Evolutionary conservation across 768 basidiomycete genomes (phyloP).

Genomic region (Lepiota brunneoincarnata): DNA sequence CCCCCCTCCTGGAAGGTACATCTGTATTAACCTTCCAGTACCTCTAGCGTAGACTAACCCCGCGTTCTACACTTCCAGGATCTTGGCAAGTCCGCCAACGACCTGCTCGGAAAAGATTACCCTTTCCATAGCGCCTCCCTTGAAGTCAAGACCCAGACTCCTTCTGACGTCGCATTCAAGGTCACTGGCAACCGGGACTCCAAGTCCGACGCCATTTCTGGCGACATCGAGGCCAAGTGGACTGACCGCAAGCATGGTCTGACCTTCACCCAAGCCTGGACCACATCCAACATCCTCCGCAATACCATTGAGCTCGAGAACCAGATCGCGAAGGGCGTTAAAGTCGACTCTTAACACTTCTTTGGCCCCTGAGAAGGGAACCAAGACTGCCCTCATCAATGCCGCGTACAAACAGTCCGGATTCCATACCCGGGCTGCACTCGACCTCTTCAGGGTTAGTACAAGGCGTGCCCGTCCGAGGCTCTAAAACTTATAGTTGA

Average conservation of each 20-base stretch:
- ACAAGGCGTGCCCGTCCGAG: slow-evolving; percentile 11
- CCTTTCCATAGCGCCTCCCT: slow-evolving; percentile 69
- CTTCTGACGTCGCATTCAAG: slow-evolving; percentile 91
- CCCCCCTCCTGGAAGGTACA: slow-evolving; percentile 95
- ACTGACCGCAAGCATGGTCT: slow-evolving; percentile 89
- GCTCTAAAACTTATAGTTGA: not conserved
- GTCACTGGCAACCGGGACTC: slow-evolving; percentile 81
- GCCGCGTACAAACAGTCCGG: slow-evolving; percentile 95
- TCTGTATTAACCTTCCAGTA: slow-evolving; percentile 2
- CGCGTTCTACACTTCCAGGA: slow-evolving; percentile 49
- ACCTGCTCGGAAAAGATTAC: slow-evolving; percentile 93
- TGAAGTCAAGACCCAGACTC: slow-evolving; percentile 87
- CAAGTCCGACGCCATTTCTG: slow-evolving; percentile 69
- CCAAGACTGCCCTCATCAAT: slow-evolving; percentile 81
- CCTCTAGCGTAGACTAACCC: not conserved
- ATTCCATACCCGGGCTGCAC: slow-evolving; percentile 84
- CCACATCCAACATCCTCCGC: slow-evolving; percentile 89
- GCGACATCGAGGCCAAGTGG: slow-evolving; percentile 97
- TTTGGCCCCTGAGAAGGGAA: slow-evolving; percentile 82
- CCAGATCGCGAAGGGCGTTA: slow-evolving; percentile 95
- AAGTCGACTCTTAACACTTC: slow-evolving; percentile 86
- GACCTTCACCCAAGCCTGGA: slow-evolving; percentile 94
- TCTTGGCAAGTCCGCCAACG: slow-evolving; percentile 96
- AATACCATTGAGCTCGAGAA: slow-evolving; percentile 94
- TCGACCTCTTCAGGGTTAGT: slow-evolving; percentile 92